phyloP scores from a whole-genome alignment of 2,329 filamentous ascomycete genomes.

The Diaporthe longicolla region DNA sequence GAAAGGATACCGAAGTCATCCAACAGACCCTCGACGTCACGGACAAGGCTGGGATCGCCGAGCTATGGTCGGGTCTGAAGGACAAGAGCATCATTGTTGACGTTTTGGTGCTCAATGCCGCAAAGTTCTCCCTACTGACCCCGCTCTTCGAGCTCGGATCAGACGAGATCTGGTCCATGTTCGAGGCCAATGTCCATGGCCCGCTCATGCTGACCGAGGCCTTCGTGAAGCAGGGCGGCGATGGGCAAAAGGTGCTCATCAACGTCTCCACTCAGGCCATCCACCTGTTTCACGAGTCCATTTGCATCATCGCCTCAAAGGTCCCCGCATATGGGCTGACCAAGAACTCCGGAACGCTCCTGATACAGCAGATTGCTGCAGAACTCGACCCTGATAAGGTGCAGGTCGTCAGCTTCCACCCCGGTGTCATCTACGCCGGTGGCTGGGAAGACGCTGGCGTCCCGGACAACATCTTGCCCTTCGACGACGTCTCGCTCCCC shows the following conservation, averaged over 20 bases:
- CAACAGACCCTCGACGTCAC: slow-evolving; percentile 38
- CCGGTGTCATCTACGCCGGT: slow-evolving; percentile 40
- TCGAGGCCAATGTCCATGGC: slow-evolving; percentile 44
- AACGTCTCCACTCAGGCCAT: slow-evolving; percentile 39
- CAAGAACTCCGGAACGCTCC: slow-evolving; percentile 44
- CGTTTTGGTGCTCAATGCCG: slow-evolving; percentile 32
- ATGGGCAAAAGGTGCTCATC: slow-evolving; percentile 17
- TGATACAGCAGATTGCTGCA: slow-evolving; percentile 45
- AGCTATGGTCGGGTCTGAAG: slow-evolving; percentile 36
- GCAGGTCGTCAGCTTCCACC: slow-evolving; percentile 47
- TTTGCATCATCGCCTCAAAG: slow-evolving; percentile 44
- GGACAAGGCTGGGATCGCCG: slow-evolving; percentile 23
- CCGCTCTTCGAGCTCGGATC: slow-evolving; percentile 41
- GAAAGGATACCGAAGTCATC: slow-evolving; percentile 26
- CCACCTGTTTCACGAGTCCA: slow-evolving; percentile 41
- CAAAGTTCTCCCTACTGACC: slow-evolving; percentile 27
- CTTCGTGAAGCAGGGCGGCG: slow-evolving; percentile 43
- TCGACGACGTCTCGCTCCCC: slow-evolving; percentile 21
- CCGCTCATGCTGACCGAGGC: slow-evolving; percentile 42
- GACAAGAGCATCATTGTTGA: slow-evolving; percentile 35
- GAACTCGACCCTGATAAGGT: slow-evolving; percentile 41
- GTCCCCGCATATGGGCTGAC: slow-evolving; percentile 44
- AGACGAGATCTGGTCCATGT: slow-evolving; percentile 41
- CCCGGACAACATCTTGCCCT: neutral
- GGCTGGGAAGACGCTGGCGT: slow-evolving; percentile 17